Conservation (phyloP, 768 basidiomycete genomes). For the Phylloporus arenicola region DNA sequence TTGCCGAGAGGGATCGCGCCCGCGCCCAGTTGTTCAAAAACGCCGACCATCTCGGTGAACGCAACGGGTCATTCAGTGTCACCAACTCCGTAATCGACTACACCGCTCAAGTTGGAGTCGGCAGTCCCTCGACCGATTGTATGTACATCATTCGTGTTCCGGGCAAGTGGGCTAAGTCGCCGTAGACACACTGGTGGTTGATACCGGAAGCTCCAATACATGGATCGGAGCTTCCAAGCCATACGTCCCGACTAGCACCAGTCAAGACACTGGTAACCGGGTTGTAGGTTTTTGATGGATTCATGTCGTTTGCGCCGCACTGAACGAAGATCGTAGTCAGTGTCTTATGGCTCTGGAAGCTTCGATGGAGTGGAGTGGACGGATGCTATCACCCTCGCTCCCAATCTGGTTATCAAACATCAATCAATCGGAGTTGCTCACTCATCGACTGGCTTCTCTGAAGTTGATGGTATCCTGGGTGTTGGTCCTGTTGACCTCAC, state of each 20-base stretch:
- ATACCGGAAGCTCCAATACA: constrained; percentile 27
- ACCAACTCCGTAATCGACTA: constrained; percentile 20
- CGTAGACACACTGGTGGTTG: too few species aligned
- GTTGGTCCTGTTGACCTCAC: constrained; percentile 31
- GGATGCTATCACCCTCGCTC: not conserved
- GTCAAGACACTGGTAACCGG: constrained; percentile 9
- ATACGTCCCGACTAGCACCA: constrained; percentile 5
- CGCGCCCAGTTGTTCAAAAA: not conserved
- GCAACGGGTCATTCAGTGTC: too few species aligned
- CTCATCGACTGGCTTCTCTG: constrained; percentile 21
- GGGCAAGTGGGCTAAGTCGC: too few species aligned
- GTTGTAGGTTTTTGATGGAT: not conserved
- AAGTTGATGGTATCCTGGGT: constrained; percentile 37
- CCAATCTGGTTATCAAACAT: not conserved
- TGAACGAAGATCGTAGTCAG: not conserved
- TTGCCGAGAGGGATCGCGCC: not conserved
- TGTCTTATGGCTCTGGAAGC: constrained; percentile 1
- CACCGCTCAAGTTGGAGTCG: too few species aligned
- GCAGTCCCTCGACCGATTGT: too few species aligned
- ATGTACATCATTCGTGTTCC: too few species aligned
- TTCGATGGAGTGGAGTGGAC: constrained; percentile 4
- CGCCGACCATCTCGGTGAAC: too few species aligned
- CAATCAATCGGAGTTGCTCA: constrained; percentile 36
- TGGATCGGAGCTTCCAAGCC: constrained; percentile 21
- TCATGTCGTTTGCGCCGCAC: not conserved